phyloP scores from a whole-genome alignment of 1,284 basidiomycete species.

The Rhodotorula mucilaginosa region DNA sequence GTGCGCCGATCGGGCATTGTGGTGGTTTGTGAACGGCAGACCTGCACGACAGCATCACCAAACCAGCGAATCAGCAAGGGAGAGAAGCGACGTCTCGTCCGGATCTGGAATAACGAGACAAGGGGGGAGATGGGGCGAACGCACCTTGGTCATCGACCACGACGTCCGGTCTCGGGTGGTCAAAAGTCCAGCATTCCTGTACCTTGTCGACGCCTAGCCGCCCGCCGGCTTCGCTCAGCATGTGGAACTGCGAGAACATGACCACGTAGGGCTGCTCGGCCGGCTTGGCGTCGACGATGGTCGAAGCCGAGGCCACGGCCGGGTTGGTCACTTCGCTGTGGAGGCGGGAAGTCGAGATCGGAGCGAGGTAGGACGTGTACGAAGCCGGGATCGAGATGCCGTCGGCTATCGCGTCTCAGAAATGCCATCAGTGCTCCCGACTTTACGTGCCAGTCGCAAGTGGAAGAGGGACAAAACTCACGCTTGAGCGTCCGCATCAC shows the following conservation, averaged over 20 bases:
- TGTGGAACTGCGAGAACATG: conserved; percentile 89
- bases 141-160: conserved; percentile 69
- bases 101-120: too few species aligned
- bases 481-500: conserved; percentile 42
- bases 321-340: conserved; percentile 67
- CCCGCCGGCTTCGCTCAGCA: conserved; percentile 69
- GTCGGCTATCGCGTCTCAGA: conserved; percentile 53
- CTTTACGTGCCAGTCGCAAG: neutral
- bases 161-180: conserved; percentile 79
- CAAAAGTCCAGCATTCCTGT: conserved; percentile 97
- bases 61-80: neutral
- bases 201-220: conserved; percentile 64
- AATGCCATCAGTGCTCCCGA: too few species aligned
- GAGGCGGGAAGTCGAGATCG: conserved; percentile 87
- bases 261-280: conserved; percentile 96
- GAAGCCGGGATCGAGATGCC: conserved; percentile 96
- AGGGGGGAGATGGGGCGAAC: conserved; percentile 21
- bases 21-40: conserved; percentile 51
- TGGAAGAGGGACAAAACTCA: conserved; percentile 2
- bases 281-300: conserved; percentile 43
- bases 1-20: conserved; percentile 51
- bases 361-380: conserved; percentile 91
- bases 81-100: neutral
- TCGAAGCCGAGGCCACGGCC: conserved; percentile 28
- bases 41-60: conserved; percentile 28